These are phyloP conservation scores for Ceratocystis colombiana DNA, from an alignment of 2,329 filamentous ascomycete genomes.

Conservation along the genomic window DNA sequence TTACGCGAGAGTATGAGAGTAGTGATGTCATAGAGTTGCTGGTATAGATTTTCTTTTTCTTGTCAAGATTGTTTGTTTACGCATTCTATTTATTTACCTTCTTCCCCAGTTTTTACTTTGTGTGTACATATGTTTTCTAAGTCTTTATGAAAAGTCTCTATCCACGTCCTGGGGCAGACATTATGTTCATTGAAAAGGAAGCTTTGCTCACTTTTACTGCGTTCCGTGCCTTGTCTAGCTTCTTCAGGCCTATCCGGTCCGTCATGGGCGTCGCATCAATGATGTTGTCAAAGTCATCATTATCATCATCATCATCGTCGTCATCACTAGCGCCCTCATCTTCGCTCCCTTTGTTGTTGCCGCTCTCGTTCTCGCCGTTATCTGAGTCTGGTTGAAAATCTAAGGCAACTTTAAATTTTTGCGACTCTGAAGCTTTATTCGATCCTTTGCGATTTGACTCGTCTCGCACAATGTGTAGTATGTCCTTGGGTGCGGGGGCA, in stretches of 20 bases:
- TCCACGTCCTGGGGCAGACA: constrained; percentile 39
- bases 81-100: background rate
- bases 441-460: constrained; percentile 12
- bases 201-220: constrained; percentile 40
- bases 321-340: constrained; percentile 30
- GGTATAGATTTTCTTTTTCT: background rate
- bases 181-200: constrained; percentile 43
- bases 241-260: constrained; percentile 61
- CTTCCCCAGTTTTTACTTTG: constrained; percentile 7
- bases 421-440: constrained; percentile 43
- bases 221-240: constrained; percentile 47
- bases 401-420: constrained; percentile 43
- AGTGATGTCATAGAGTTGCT: constrained; percentile 7
- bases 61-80: background rate
- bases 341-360: constrained; percentile 37
- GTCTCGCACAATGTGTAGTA: constrained; percentile 33
- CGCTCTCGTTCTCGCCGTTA: constrained; percentile 36
- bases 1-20: constrained; percentile 1
- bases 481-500: constrained; percentile 33
- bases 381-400: constrained; percentile 58
- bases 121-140: background rate
- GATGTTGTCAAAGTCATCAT: constrained; percentile 78
- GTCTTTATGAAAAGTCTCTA: constrained; percentile 5
- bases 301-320: constrained; percentile 46
- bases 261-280: constrained; percentile 85